Evolutionary conservation across 805 yeast genomes (phyloP), one percentile per base, ranked within the genome.

Genomic region (Yueomyces sinensis): DNA sequence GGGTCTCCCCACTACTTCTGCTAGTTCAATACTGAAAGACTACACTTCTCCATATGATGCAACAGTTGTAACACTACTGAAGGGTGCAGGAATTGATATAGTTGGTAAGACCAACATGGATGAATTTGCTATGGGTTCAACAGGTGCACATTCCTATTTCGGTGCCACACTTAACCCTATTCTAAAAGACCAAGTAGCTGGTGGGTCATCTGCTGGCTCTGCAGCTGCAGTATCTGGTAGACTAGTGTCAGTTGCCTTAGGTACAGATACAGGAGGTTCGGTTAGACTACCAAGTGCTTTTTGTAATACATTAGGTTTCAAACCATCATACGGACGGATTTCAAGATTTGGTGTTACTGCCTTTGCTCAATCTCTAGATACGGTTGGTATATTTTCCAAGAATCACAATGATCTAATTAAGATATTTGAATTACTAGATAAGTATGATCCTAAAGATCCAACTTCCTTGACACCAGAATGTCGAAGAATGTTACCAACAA

Each of bases 241-340:
- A 1, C 49, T 74, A 41, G 54, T 46, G 1, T 83, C 79, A 50
- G 75, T 82, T 46, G 71, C 94, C 1, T 56, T 91, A 27, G 99
- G 98, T 0, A 82, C 97, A 1, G 99, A 91, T 48, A 91, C 99
- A 0, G 99, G 99, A 4, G 99, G 99, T 0, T 84, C 96, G 0
- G 83, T 91, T 0, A 66, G 99, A 40, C 62, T 83, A 16, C 99
- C 99, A 0, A 93, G 94, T 1, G 77, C 94, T 15, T 84, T 79
- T 53, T 77, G 89, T 44, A 82, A 87, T 2, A 67, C 80, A 0
- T 60, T 73, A 22, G 98, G 98, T 1, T 84, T 84, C 61, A 91
- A 91, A 54, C 98, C 98, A 1, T 68, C 91, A 0, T 91, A 91
- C 54, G 98, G 98, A 0, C 65, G 95, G 27, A 62, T 91, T 2